phyloP scores from a whole-genome alignment of 148 eudicot genomes.

The Silene uniflora region DNA sequence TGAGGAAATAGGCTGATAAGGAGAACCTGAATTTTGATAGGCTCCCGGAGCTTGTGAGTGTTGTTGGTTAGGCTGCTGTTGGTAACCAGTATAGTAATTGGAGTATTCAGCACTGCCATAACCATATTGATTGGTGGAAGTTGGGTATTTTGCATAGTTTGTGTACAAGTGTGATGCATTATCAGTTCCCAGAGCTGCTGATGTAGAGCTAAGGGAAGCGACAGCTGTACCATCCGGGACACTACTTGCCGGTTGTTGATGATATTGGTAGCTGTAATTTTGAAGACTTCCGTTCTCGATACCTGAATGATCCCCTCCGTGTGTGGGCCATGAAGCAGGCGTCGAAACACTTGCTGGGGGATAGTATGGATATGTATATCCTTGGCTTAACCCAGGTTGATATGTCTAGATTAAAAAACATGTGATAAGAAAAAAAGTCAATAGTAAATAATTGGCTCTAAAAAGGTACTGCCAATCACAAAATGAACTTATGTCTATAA shows the following conservation, averaged over 20 bases:
- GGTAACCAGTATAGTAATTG: constrained; percentile 76
- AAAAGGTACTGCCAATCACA: not conserved
- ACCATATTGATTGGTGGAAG: constrained; percentile 55
- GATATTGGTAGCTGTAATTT: constrained; percentile 46
- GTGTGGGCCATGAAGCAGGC: constrained; percentile 47
- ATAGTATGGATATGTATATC: constrained; percentile 50
- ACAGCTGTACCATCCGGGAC: constrained; percentile 48
- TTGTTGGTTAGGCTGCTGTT: constrained; percentile 66
- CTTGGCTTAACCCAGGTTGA: constrained; percentile 53
- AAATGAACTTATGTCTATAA: not conserved
- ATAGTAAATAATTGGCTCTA: not conserved
- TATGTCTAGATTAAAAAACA: constrained; percentile 29
- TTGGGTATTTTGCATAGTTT: constrained; percentile 52
- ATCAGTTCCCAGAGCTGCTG: constrained; percentile 50
- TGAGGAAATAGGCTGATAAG: constrained; percentile 99
- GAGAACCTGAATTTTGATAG: constrained; percentile 99
- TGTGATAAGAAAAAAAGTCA: not conserved
- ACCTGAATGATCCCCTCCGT: constrained; percentile 32
- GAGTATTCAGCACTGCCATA: constrained; percentile 65
- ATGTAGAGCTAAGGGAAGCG: constrained; percentile 42
- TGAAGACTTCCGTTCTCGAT: constrained; percentile 46
- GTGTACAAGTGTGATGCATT: constrained; percentile 56
- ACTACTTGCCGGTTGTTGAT: constrained; percentile 38
- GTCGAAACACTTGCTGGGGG: constrained; percentile 34
- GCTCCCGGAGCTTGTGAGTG: constrained; percentile 76